A percentile compares a stretch with the other conserved stretches of the same genome.
These are phyloP conservation scores for Solanum tacnaense DNA, from an alignment of 257 asterid species.

Conservation along the genomic window DNA sequence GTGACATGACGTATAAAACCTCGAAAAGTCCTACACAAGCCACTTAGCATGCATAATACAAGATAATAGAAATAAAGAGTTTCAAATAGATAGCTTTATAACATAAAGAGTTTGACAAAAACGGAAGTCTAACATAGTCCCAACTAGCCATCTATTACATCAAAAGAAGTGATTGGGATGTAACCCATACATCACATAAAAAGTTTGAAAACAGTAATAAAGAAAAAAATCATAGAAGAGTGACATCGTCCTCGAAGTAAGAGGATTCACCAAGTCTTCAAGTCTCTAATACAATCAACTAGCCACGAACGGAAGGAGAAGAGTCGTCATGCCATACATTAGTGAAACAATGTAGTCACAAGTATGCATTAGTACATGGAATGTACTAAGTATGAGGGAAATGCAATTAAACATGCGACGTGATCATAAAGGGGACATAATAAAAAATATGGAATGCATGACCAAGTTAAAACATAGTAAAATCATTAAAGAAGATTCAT, in stretches of 20 bases:
- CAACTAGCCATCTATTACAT: not conserved
- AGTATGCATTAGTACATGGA: no score
- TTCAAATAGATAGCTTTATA: not conserved
- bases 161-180: not conserved
- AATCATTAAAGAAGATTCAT: not conserved
- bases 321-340: not conserved
- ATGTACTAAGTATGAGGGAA: no score
- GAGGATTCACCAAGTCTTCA: no score
- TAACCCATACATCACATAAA: not conserved
- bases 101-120: not conserved
- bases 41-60: not conserved
- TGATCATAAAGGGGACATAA: no score
- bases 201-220: not conserved
- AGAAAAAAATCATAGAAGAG: not conserved
- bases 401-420: not conserved
- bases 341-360: not conserved
- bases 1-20: no score
- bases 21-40: not conserved
- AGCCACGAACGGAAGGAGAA: not conserved
- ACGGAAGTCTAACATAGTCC: not conserved
- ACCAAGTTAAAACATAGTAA: no score
- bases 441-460: no score
- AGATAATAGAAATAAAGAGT: not conserved
- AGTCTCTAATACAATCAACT: not conserved
- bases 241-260: not conserved